Percentiles rank a stretch among this genome's conserved stretches.
Conservation (phyloP, 2,329 filamentous ascomycete species). For the Coleophoma cylindrospora region DNA sequence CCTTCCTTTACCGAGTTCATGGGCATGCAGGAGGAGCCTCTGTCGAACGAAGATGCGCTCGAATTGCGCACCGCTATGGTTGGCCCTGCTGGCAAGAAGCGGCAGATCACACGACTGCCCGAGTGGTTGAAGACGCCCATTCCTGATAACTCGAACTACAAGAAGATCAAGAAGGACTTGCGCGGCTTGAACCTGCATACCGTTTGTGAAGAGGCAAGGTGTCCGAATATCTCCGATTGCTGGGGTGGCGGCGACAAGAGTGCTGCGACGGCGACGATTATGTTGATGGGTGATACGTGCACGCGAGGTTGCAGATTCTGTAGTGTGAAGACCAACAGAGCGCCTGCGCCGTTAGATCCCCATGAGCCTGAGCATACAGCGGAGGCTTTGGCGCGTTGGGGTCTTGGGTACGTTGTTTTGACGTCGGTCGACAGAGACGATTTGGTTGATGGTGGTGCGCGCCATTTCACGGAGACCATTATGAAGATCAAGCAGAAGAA, state of each 20-base stretch:
- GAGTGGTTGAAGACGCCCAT: constrained; percentile 97
- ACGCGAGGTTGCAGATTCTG: constrained; percentile 96
- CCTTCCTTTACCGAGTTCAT: constrained; percentile 57
- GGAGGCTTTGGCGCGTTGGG: constrained; percentile 89
- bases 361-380: constrained; percentile 97
- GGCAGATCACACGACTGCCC: constrained; percentile 70
- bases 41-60: constrained; percentile 51
- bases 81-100: constrained; percentile 56
- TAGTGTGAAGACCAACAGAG: constrained; percentile 83
- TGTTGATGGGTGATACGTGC: constrained; percentile 99
- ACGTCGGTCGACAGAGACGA: constrained; percentile 95
- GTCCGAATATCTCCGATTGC: constrained; percentile 96
- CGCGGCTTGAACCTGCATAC: constrained; percentile 87
- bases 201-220: constrained; percentile 95
- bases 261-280: constrained; percentile 93
- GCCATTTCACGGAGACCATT: constrained; percentile 91
- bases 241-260: constrained; percentile 90
- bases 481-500: constrained; percentile 86
- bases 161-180: constrained; percentile 91
- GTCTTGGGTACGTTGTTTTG: constrained; percentile 90
- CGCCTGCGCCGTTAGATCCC: constrained; percentile 75
- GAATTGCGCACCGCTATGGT: constrained; percentile 57
- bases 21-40: constrained; percentile 32
- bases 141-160: constrained; percentile 78
- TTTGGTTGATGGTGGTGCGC: constrained; percentile 78